Percentiles rank a stretch among this genome's conserved stretches.
phyloP scores from a whole-genome alignment of 2,329 filamentous ascomycete genomes.

The Ceratocystis eucalypticola region DNA sequence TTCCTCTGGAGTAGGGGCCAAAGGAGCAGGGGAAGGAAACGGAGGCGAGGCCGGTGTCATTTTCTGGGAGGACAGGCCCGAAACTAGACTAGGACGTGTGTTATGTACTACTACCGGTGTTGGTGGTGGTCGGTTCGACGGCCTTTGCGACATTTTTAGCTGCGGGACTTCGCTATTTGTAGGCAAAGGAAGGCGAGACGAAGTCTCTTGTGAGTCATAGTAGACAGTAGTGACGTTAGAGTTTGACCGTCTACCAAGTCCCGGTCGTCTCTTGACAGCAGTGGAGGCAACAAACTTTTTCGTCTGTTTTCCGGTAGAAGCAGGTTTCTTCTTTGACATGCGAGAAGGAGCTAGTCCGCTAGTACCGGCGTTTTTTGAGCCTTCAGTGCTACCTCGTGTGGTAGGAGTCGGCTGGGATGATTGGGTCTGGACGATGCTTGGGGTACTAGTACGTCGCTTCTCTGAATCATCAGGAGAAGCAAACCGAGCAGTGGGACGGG shows the following conservation, averaged over 20 bases:
- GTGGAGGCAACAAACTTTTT: conserved; percentile 27
- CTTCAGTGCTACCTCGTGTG: neutral
- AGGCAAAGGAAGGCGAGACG: neutral
- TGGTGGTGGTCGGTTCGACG: neutral
- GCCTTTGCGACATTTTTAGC: neutral
- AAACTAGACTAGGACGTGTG: neutral
- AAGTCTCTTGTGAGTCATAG: conserved; percentile 23
- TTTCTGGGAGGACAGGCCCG: neutral
- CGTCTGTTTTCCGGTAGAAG: conserved; percentile 26
- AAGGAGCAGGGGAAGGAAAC: neutral
- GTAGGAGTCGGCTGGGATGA: neutral
- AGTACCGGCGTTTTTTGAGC: neutral
- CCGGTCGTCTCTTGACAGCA: conserved; percentile 21
- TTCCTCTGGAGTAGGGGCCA: conserved; percentile 14
- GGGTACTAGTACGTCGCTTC: neutral
- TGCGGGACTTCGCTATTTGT: neutral
- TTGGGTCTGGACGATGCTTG: neutral
- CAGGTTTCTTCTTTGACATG: conserved; percentile 30
- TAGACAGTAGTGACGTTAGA: conserved; percentile 25
- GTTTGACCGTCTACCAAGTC: conserved; percentile 19
- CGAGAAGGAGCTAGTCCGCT: neutral
- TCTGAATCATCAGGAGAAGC: conserved; percentile 38
- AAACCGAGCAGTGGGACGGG: conserved; percentile 48
- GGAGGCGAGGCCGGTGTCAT: neutral
- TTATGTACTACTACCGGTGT: conserved; percentile 14